Conservation (phyloP, 2,329 filamentous ascomycete species). For the Chaetomium strumarium region DNA sequence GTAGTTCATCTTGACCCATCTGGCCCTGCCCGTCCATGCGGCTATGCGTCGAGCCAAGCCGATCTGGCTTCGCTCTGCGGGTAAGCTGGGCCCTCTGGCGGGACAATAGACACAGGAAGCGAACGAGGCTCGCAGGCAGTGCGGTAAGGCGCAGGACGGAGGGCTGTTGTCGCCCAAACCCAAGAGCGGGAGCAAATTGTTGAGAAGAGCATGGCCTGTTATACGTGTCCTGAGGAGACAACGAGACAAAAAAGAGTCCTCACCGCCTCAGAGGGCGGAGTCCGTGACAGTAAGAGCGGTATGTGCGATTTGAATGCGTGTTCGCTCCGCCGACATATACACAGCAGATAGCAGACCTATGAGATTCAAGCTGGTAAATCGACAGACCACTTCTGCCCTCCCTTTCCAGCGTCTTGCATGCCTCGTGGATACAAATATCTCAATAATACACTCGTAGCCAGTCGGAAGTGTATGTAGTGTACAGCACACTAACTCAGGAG, state of each 20-base stretch:
- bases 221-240: constrained; percentile 7
- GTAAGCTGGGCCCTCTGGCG: not conserved
- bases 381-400: not conserved
- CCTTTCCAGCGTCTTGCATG: not conserved
- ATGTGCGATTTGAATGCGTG: not conserved
- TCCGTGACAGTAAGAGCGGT: not conserved
- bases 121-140: constrained; percentile 1
- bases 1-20: constrained; percentile 5
- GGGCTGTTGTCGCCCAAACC: constrained; percentile 1
- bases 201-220: constrained; percentile 4
- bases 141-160: constrained; percentile 9
- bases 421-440: not conserved
- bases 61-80: not conserved
- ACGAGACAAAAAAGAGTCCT: not conserved
- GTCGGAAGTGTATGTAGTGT: not conserved
- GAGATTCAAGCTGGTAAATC: not conserved
- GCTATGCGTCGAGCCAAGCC: constrained; percentile 9
- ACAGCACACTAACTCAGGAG: not conserved
- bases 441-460: not conserved
- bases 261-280: constrained; percentile 5
- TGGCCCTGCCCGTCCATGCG: constrained; percentile 1
- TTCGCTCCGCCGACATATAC: not conserved
- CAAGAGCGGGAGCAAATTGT: not conserved
- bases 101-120: not conserved
- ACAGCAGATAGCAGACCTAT: not conserved